phyloP scores from a whole-genome alignment of 495 filamentous ascomycete species.

The Daldinia bambusicola region DNA sequence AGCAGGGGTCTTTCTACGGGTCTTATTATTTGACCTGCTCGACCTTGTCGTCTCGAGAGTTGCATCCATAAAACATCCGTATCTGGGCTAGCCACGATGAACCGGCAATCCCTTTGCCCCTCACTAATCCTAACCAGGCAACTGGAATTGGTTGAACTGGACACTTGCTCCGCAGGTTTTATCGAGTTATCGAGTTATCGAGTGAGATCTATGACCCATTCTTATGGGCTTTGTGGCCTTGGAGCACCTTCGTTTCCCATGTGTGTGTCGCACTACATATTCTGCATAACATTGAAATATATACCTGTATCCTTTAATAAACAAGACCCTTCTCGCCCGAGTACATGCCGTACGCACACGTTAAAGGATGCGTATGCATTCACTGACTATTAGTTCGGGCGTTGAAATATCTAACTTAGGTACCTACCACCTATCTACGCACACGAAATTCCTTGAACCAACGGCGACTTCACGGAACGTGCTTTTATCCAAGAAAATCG shows the following conservation, averaged over 20 bases:
- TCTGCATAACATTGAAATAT: conserved; percentile 32
- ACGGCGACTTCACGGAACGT: conserved; percentile 15
- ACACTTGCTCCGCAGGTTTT: conserved; percentile 27
- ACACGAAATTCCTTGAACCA: conserved; percentile 19
- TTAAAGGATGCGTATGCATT: conserved; percentile 17
- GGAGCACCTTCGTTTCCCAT: not conserved
- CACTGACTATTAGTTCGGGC: conserved; percentile 19
- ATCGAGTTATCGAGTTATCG: not conserved
- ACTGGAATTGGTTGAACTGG: not conserved
- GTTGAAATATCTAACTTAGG: conserved; percentile 3
- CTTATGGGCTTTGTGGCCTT: conserved; percentile 3
- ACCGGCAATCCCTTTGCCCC: conserved; percentile 25
- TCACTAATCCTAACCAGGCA: conserved; percentile 35
- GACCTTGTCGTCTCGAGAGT: not conserved
- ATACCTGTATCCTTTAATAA: conserved; percentile 28
- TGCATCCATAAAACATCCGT: conserved; percentile 15
- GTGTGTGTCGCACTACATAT: conserved; percentile 31
- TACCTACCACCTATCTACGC: not conserved
- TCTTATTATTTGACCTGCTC: not conserved
- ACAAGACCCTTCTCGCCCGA: conserved; percentile 38
- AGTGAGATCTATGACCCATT: not conserved
- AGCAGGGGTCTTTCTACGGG: conserved; percentile 19
- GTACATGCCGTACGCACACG: conserved; percentile 26
- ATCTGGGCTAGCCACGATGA: conserved; percentile 36
- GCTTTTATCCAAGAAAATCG: conserved; percentile 18